Conservation (phyloP, 495 filamentous ascomycete genomes). For the Aspergillus ostianus region DNA sequence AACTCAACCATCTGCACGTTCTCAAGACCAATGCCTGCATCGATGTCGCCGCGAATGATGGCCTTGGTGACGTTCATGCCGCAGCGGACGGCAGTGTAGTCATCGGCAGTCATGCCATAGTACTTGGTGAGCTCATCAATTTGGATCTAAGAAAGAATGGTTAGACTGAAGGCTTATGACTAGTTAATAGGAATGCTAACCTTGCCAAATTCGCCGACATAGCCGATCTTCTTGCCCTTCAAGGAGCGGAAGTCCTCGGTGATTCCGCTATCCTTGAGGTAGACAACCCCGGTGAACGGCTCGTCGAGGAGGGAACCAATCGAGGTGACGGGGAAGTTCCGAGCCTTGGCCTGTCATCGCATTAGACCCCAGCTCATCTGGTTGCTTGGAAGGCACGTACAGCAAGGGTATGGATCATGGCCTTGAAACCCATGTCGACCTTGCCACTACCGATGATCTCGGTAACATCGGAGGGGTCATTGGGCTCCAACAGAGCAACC, state of each 20-base stretch:
- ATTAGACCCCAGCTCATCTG: not conserved
- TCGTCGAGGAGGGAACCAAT: slow-evolving; percentile 69
- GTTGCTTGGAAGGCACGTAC: slow-evolving; percentile 32
- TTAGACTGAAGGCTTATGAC: not conserved
- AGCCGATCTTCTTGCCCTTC: slow-evolving; percentile 67
- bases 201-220: slow-evolving; percentile 72
- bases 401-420: slow-evolving; percentile 72
- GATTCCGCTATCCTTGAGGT: slow-evolving; percentile 67
- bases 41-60: slow-evolving; percentile 63
- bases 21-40: slow-evolving; percentile 70
- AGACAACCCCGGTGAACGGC: slow-evolving; percentile 71
- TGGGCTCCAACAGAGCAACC: slow-evolving; percentile 68
- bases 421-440: slow-evolving; percentile 72
- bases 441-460: slow-evolving; percentile 71
- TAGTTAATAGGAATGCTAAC: slow-evolving; percentile 9
- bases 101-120: slow-evolving; percentile 66
- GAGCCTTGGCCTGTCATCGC: slow-evolving; percentile 57
- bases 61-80: slow-evolving; percentile 64
- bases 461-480: slow-evolving; percentile 69
- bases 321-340: slow-evolving; percentile 64
- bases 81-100: slow-evolving; percentile 68
- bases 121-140: slow-evolving; percentile 71
- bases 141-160: slow-evolving; percentile 49
- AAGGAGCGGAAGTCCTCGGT: slow-evolving; percentile 62
- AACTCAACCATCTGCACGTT: slow-evolving; percentile 75